Percentiles rank a stretch among this genome's conserved stretches.
Conservation (phyloP, 371 early-diverging fungal species). For the Thermomucor indicae-seudaticae region DNA sequence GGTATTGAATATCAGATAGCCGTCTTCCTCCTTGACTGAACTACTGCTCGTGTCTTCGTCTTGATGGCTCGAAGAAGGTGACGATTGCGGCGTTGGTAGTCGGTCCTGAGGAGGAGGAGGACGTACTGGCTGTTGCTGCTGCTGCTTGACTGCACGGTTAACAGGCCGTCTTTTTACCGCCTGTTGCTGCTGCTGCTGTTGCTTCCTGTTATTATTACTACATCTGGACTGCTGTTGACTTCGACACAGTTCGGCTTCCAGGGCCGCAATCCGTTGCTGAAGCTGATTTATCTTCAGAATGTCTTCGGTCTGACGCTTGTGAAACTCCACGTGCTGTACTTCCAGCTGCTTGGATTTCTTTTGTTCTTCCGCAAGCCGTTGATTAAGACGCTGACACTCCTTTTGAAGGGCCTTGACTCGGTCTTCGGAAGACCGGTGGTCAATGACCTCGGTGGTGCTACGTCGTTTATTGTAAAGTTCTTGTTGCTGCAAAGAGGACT, state of each 20-base stretch:
- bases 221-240: conserved; percentile 20
- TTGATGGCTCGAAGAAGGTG: conserved; percentile 4
- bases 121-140: conserved; percentile 6
- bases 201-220: conserved; percentile 13
- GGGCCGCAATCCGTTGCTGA: conserved; percentile 11
- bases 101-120: conserved; percentile 2
- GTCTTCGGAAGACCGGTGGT: too few relatives aligned
- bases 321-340: conserved; percentile 21
- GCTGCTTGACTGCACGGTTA: conserved; percentile 7
- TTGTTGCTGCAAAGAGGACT: conserved; percentile 13
- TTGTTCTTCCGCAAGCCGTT: conserved; percentile 19
- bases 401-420: too few relatives aligned
- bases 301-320: conserved; percentile 24
- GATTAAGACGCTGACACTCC: conserved; percentile 14
- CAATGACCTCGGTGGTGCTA: too few relatives aligned
- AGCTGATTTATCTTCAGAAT: conserved; percentile 19
- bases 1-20: conserved; percentile 30
- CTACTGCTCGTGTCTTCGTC: conserved; percentile 1
- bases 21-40: conserved; percentile 28
- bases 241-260: conserved; percentile 21
- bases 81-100: conserved; percentile 5
- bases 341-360: conserved; percentile 25
- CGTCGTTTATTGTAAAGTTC: conserved; percentile 5
- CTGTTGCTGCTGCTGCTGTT: conserved; percentile 17
- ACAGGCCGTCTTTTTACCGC: conserved; percentile 12